Percentiles rank a stretch among this genome's conserved stretches.
phyloP scores from a whole-genome alignment of 2,329 filamentous ascomycete genomes.

The Ophidiomyces ophidiicola region DNA sequence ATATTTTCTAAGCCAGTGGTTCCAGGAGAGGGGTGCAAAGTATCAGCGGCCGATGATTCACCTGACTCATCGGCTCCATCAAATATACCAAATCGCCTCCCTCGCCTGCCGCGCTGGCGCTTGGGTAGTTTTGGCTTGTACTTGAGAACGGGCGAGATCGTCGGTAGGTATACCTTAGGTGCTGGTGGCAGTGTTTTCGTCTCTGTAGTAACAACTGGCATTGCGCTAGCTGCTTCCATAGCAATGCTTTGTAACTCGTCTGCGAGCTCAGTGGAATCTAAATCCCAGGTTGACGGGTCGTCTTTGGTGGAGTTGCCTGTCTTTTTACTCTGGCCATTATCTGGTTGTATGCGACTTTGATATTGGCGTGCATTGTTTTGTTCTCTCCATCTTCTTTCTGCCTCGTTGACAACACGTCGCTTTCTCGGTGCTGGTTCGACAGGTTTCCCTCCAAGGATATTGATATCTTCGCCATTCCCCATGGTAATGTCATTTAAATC shows the following conservation, averaged over 20 bases:
- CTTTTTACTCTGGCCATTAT: slow-evolving; percentile 12
- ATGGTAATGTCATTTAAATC: slow-evolving; percentile 23
- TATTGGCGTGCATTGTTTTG: slow-evolving; percentile 20
- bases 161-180: slow-evolving; percentile 11
- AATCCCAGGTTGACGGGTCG: slow-evolving; percentile 31
- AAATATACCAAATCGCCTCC: neutral
- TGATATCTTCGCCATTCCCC: slow-evolving; percentile 16
- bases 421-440: slow-evolving; percentile 21
- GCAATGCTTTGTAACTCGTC: slow-evolving; percentile 33
- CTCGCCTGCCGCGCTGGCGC: slow-evolving; percentile 2
- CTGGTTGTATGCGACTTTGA: slow-evolving; percentile 7
- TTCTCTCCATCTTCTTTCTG: slow-evolving; percentile 30
- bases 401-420: slow-evolving; percentile 31
- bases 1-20: slow-evolving; percentile 1
- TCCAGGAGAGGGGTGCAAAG: neutral
- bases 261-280: slow-evolving; percentile 33
- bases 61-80: neutral
- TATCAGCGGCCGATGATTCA: neutral
- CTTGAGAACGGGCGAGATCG: slow-evolving; percentile 24
- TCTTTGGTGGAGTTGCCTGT: slow-evolving; percentile 27
- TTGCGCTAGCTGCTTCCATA: slow-evolving; percentile 30
- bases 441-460: neutral
- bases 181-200: slow-evolving; percentile 5
- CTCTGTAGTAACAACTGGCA: slow-evolving; percentile 18
- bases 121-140: slow-evolving; percentile 27